Conservation (phyloP, 2,329 filamentous ascomycete species). For the Fusarium sp. region DNA sequence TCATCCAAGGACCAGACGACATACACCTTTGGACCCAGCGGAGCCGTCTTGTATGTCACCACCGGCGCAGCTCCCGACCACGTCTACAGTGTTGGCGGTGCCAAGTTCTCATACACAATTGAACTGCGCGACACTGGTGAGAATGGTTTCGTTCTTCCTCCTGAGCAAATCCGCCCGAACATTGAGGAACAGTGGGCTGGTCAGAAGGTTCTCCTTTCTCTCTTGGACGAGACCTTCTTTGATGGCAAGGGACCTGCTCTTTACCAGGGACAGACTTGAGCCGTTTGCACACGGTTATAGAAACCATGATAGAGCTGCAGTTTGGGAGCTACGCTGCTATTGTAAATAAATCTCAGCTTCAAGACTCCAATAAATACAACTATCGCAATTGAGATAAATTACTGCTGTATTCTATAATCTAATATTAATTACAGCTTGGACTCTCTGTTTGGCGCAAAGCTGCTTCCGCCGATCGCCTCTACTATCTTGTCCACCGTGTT, state of each 20-base stretch:
- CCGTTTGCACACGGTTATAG: not conserved
- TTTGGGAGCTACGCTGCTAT: not conserved
- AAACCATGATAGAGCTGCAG: not conserved
- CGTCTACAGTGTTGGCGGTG: slow-evolving; percentile 42
- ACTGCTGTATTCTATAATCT: not conserved
- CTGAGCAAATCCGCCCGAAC: slow-evolving; percentile 54
- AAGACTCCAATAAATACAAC: too few relatives aligned
- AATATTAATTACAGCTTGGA: slow-evolving; percentile 35
- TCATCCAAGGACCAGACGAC: slow-evolving; percentile 48
- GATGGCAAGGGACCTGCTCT: slow-evolving; percentile 48
- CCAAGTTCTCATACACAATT: slow-evolving; percentile 56
- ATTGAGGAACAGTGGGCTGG: slow-evolving; percentile 55
- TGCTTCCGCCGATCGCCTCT: slow-evolving; percentile 60
- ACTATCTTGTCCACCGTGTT: slow-evolving; percentile 59
- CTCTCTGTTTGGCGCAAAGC: slow-evolving; percentile 52
- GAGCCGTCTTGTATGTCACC: slow-evolving; percentile 54
- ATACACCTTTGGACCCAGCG: slow-evolving; percentile 55
- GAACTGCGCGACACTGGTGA: slow-evolving; percentile 53
- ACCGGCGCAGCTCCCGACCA: slow-evolving; percentile 51
- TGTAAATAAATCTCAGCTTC: not conserved
- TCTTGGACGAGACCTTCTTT: slow-evolving; percentile 54
- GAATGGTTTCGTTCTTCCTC: slow-evolving; percentile 55
- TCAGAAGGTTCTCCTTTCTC: slow-evolving; percentile 51
- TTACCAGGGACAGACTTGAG: slow-evolving; percentile 31
- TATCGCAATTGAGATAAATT: not conserved